Percentiles rank a stretch among this genome's conserved stretches.
These are phyloP conservation scores for Trichocomaceae sp. DNA, from an alignment of 2,329 filamentous ascomycete species.

Conservation along the genomic window DNA sequence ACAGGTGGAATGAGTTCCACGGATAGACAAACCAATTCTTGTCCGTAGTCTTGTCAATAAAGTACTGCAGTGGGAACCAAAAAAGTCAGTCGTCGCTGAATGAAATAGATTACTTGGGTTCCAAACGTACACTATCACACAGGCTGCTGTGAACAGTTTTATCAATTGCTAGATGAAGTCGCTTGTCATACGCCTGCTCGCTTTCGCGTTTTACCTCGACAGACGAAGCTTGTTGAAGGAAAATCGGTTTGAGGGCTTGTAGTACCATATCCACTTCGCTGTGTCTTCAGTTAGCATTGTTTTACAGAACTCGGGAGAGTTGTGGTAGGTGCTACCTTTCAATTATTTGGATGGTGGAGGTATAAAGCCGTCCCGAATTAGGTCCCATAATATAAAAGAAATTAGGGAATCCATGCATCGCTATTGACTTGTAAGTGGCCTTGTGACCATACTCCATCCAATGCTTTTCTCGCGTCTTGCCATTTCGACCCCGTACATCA, in stretches of 20 bases:
- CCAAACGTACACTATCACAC: constrained; percentile 14
- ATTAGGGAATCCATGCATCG: constrained; percentile 21
- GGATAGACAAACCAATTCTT: constrained; percentile 21
- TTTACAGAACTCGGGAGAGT: background rate
- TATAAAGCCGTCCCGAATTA: constrained; percentile 14
- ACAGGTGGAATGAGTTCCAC: constrained; percentile 19
- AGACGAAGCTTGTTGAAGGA: constrained; percentile 8
- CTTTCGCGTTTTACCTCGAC: constrained; percentile 16
- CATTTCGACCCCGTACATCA: constrained; percentile 14
- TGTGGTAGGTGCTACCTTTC: constrained; percentile 14
- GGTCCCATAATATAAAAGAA: constrained; percentile 21
- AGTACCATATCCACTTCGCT: constrained; percentile 16
- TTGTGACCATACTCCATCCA: constrained; percentile 18
- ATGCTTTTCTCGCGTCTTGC: constrained; percentile 14
- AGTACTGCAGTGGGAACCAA: constrained; percentile 12
- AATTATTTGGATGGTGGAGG: constrained; percentile 15
- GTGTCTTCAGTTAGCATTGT: background rate
- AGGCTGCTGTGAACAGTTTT: constrained; percentile 15
- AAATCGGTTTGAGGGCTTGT: constrained; percentile 14
- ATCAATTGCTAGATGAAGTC: constrained; percentile 13
- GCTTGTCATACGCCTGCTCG: constrained; percentile 12
- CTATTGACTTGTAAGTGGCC: constrained; percentile 18
- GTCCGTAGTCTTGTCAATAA: constrained; percentile 16
- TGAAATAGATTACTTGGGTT: background rate
- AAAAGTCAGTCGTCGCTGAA: background rate